These are phyloP conservation scores for Ascochyta pisi DNA, from an alignment of 2,329 filamentous ascomycete genomes.

Conservation along the genomic window DNA sequence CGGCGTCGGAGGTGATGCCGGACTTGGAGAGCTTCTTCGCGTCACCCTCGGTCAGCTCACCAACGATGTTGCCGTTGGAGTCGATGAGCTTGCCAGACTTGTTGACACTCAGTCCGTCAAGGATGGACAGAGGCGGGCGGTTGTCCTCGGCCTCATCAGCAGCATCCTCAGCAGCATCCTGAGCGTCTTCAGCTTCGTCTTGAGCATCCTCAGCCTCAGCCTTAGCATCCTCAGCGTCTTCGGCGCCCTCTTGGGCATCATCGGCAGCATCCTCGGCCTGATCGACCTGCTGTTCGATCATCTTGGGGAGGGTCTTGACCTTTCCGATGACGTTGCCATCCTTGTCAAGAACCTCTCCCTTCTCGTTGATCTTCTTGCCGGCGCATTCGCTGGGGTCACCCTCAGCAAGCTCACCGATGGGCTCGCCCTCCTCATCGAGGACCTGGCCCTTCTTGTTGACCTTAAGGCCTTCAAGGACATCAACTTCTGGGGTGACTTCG, in stretches of 20 bases:
- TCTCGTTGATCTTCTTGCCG: slow-evolving; percentile 69
- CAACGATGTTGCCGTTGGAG: slow-evolving; percentile 54
- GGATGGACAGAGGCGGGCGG: slow-evolving; percentile 57
- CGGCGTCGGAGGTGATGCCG: slow-evolving; percentile 52
- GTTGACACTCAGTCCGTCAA: slow-evolving; percentile 59
- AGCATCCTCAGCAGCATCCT: slow-evolving; percentile 44
- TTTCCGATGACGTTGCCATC: slow-evolving; percentile 69
- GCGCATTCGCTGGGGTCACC: slow-evolving; percentile 69
- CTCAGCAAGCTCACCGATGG: slow-evolving; percentile 60
- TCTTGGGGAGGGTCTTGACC: slow-evolving; percentile 61
- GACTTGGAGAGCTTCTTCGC: slow-evolving; percentile 61
- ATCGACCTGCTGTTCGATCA: slow-evolving; percentile 47
- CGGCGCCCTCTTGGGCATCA: slow-evolving; percentile 40
- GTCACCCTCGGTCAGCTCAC: slow-evolving; percentile 59
- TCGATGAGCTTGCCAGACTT: slow-evolving; percentile 60
- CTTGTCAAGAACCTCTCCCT: slow-evolving; percentile 70
- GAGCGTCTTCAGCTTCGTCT: slow-evolving; percentile 37
- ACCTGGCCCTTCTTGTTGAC: slow-evolving; percentile 66
- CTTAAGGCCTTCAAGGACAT: slow-evolving; percentile 60
- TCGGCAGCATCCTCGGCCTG: slow-evolving; percentile 36
- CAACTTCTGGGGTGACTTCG: slow-evolving; percentile 53
- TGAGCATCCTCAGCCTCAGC: slow-evolving; percentile 39
- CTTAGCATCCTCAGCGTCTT: slow-evolving; percentile 39
- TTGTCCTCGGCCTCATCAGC: slow-evolving; percentile 43
- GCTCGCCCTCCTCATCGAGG: slow-evolving; percentile 60